Conservation (phyloP, 768 basidiomycete genomes). For the Erythrobasidium yunnanense region DNA sequence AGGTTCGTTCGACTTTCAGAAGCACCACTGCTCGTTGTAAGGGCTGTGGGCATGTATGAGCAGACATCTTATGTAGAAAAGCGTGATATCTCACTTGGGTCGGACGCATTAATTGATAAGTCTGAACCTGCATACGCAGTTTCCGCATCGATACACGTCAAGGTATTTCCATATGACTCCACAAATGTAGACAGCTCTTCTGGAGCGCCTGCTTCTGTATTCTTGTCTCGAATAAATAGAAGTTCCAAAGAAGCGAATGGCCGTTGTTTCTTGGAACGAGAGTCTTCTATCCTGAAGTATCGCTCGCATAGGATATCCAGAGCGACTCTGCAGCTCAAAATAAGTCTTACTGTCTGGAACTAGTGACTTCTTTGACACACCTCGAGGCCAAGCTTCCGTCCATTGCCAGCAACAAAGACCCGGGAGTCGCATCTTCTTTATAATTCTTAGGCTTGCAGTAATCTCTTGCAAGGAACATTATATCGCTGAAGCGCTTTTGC, state of each 20-base stretch:
- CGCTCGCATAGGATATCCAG: conserved; percentile 30
- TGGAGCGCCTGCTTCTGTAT: not conserved
- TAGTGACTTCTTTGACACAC: not conserved
- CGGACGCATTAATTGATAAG: conserved; percentile 17
- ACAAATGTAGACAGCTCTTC: not conserved
- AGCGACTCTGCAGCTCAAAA: conserved; percentile 4
- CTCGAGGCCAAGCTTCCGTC: conserved; percentile 2
- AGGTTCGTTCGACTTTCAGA: not conserved
- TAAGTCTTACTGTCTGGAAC: not conserved
- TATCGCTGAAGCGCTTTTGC: conserved; percentile 2
- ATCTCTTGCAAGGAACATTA: not conserved
- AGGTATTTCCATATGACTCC: not conserved
- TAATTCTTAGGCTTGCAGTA: not conserved
- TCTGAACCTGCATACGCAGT: not conserved
- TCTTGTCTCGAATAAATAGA: not conserved
- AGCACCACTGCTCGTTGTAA: not conserved
- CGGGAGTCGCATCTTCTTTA: not conserved
- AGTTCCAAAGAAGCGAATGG: not conserved
- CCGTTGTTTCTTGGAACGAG: not conserved
- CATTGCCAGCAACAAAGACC: conserved; percentile 2
- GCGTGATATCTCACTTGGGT: conserved; percentile 28
- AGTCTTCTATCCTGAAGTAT: not conserved
- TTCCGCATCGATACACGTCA: not conserved
- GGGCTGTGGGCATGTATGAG: too few species aligned
- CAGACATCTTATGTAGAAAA: too few species aligned